These are phyloP conservation scores for Dactylellina cionopaga DNA, from an alignment of 2,329 filamentous ascomycete genomes.

Conservation along the genomic window DNA sequence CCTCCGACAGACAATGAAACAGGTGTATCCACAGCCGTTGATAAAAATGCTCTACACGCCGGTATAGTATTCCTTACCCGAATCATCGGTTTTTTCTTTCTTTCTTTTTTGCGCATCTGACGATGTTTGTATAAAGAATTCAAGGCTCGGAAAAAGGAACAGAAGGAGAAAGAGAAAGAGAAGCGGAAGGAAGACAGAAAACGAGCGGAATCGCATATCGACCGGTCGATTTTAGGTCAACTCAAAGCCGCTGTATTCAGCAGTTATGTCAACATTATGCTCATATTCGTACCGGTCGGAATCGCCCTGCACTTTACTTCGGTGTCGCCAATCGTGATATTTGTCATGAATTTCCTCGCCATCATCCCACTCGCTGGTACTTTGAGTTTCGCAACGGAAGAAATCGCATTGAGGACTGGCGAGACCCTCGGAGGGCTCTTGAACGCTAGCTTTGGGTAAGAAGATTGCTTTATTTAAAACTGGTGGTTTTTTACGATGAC, in stretches of 20 bases:
- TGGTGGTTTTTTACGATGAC: background rate
- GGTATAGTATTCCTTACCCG: constrained; percentile 11
- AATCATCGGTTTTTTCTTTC: no score
- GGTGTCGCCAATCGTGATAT: constrained; percentile 68
- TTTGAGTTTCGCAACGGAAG: constrained; percentile 88
- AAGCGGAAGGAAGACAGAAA: constrained; percentile 33
- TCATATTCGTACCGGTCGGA: constrained; percentile 80
- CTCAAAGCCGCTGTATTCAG: constrained; percentile 78
- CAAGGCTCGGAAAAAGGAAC: constrained; percentile 35
- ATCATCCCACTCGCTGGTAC: constrained; percentile 90
- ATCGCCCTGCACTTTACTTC: constrained; percentile 76
- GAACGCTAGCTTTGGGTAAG: constrained; percentile 86
- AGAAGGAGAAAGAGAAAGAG: constrained; percentile 22
- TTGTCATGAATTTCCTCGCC: constrained; percentile 91
- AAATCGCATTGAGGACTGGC: constrained; percentile 81
- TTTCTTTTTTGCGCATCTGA: no score
- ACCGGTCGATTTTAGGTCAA: constrained; percentile 73
- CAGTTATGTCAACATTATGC: constrained; percentile 86
- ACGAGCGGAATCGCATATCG: constrained; percentile 39
- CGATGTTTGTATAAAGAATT: constrained; percentile 36
- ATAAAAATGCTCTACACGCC: constrained; percentile 13
- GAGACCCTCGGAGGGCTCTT: constrained; percentile 88
- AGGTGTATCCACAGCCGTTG: constrained; percentile 15
- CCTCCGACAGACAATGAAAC: constrained; percentile 23
- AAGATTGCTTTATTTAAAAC: no score